A percentile compares a stretch with the other conserved stretches of the same genome.
phyloP scores from a whole-genome alignment of 257 asterid species.

The Nicotiana benthamiana region DNA sequence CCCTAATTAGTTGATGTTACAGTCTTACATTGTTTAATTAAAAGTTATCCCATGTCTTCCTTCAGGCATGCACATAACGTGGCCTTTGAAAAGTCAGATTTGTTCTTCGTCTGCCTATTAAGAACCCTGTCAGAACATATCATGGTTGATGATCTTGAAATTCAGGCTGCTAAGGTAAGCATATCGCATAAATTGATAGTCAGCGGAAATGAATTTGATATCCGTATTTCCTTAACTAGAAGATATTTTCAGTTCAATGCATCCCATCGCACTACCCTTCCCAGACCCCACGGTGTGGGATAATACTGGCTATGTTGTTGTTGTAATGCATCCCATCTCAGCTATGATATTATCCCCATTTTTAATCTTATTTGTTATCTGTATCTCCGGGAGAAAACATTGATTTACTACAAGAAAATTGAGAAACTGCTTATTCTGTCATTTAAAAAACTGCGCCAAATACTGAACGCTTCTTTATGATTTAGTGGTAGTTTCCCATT shows the following conservation, averaged over 20 bases:
- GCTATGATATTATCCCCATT: no score
- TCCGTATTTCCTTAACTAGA: background rate
- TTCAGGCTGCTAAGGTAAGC: constrained; percentile 72
- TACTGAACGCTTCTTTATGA: no score
- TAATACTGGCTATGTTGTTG: no score
- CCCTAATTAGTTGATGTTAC: background rate
- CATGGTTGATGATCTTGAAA: constrained; percentile 59
- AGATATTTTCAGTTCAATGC: background rate
- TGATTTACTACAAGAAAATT: background rate
- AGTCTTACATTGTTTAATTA: background rate
- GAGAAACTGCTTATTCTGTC: background rate
- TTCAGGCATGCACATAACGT: constrained; percentile 76
- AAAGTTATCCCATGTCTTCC: background rate
- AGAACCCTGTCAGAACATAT: constrained; percentile 51
- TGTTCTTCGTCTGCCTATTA: constrained; percentile 72
- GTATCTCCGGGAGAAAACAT: no score
- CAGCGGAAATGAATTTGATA: background rate
- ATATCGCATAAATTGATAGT: background rate
- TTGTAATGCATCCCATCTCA: background rate
- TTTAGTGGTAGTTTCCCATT: no score
- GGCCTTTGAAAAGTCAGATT: constrained; percentile 70
- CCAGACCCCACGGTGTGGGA: no score
- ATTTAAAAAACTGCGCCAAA: background rate
- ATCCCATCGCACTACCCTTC: background rate
- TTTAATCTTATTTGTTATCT: no score